Evolutionary conservation across 176 grass and related monocot species (phyloP), one percentile per base, ranked within the genome.

Genomic region (Bolboschoenus planiculmis): DNA sequence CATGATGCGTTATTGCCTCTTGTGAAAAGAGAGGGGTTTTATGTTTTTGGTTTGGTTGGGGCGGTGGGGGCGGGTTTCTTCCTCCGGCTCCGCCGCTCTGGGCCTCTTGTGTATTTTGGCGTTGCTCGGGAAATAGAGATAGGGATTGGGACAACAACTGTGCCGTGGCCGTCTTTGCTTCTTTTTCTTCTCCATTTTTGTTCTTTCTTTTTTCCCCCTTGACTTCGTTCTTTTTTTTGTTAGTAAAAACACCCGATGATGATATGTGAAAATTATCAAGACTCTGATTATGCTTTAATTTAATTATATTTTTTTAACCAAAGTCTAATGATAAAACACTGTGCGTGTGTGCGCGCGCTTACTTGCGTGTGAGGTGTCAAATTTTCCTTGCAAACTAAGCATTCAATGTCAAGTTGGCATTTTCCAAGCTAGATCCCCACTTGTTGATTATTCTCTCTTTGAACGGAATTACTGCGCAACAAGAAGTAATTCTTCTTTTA

Each of bases 131-230:
- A 31, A 23, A 50, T 30, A 15, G 21, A 37, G 40, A 73, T 47
- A 46, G 39, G 42, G 70, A 74, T 48, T 27, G 70, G 24, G 72
- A 51, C 46, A 77, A n/a, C 26, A 53, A n/a, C n/a, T n/a, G 27
- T 53, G 72, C 72, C 72, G 46, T 77, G 44, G 72, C 72, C 26
- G 44, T 77, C 40, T 82, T 65, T 65, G 51, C 39, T 82, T 82
- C 61, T 20, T 65, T n/a, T 65, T 44, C 61, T 66, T 33, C 2
- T 27, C 23, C 1, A 2, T 30, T 60, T 47, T 62, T 63, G 29
- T 51, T 9, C 0, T 63, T 31, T 63, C 26, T 14, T 14, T 63
- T 31, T 31, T 29, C 2, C 59, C 7, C 10, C 50, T 33, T 63
- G 23, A 59, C 56, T 26, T 59, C 10, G 56, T 59, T 11, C 71